phyloP scores from a whole-genome alignment of 257 asterid genomes.

The Solanum paucissectum region DNA sequence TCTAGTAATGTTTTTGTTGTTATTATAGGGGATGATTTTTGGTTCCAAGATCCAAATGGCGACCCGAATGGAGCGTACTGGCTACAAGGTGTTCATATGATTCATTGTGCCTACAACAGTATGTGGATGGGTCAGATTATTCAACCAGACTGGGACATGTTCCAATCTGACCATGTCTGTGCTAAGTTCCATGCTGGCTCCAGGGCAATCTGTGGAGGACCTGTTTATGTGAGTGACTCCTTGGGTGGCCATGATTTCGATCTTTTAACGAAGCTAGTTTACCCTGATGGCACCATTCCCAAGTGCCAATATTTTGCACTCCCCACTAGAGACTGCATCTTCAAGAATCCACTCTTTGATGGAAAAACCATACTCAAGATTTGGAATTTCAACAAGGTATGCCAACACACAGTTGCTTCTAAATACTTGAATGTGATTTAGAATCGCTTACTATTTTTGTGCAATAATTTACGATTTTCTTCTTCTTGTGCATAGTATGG shows the following conservation, averaged over 20 bases:
- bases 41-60: slow-evolving; percentile 28
- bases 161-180: slow-evolving; percentile 26
- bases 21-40: slow-evolving; percentile 24
- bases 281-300: slow-evolving; percentile 57
- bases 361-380: slow-evolving; percentile 63
- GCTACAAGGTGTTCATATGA: slow-evolving; percentile 33
- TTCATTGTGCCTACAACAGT: slow-evolving; percentile 33
- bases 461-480: background rate
- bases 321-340: slow-evolving; percentile 56
- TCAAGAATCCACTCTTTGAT: slow-evolving; percentile 55
- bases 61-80: slow-evolving; percentile 27
- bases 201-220: slow-evolving; percentile 29
- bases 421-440: background rate
- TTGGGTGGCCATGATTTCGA: slow-evolving; percentile 51
- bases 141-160: slow-evolving; percentile 40
- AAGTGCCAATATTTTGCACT: slow-evolving; percentile 52
- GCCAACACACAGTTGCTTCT: background rate
- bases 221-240: slow-evolving; percentile 36
- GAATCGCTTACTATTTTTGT: background rate
- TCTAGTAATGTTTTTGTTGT: background rate
- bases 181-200: slow-evolving; percentile 33
- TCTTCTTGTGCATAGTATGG: slow-evolving; percentile 13
- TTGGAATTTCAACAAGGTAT: slow-evolving; percentile 62
- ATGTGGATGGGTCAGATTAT: slow-evolving; percentile 31
- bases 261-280: slow-evolving; percentile 46